These are phyloP conservation scores for Metschnikowia santaceciliae DNA, from an alignment of 805 yeast genomes.

Conservation along the genomic window DNA sequence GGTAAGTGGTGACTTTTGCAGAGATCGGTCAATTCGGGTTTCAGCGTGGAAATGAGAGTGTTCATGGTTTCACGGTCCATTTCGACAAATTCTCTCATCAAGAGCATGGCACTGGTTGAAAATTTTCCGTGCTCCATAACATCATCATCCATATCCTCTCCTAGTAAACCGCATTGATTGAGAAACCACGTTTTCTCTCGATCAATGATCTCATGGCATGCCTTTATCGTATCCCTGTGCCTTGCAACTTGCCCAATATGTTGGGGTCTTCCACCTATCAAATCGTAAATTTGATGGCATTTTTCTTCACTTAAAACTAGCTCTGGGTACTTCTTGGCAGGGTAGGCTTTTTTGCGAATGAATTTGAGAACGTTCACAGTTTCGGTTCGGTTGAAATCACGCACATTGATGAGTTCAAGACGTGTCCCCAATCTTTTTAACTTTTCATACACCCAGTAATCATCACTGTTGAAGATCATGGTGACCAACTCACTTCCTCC, in stretches of 20 bases:
- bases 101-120: constrained; percentile 66
- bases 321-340: constrained; percentile 31
- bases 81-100: constrained; percentile 68
- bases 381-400: constrained; percentile 55
- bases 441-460: constrained; percentile 82
- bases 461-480: constrained; percentile 74
- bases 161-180: constrained; percentile 76
- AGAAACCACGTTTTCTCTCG: constrained; percentile 82
- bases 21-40: constrained; percentile 13
- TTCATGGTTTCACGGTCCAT: constrained; percentile 47
- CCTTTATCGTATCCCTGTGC: constrained; percentile 50
- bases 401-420: constrained; percentile 65
- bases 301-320: constrained; percentile 29
- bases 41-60: constrained; percentile 18
- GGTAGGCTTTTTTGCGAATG: constrained; percentile 43
- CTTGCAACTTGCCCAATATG: constrained; percentile 69
- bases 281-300: constrained; percentile 56
- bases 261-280: constrained; percentile 83
- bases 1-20: constrained; percentile 55
- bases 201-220: constrained; percentile 69
- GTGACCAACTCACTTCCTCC: constrained; percentile 71
- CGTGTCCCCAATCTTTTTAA: constrained; percentile 69
- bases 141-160: constrained; percentile 81
- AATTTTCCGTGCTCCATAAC: constrained; percentile 83
- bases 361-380: constrained; percentile 52